A percentile compares a stretch with the other conserved stretches of the same genome.
These are phyloP conservation scores for Eucalyptus regnans DNA, from an alignment of 345 rosid genomes.

Conservation along the genomic window DNA sequence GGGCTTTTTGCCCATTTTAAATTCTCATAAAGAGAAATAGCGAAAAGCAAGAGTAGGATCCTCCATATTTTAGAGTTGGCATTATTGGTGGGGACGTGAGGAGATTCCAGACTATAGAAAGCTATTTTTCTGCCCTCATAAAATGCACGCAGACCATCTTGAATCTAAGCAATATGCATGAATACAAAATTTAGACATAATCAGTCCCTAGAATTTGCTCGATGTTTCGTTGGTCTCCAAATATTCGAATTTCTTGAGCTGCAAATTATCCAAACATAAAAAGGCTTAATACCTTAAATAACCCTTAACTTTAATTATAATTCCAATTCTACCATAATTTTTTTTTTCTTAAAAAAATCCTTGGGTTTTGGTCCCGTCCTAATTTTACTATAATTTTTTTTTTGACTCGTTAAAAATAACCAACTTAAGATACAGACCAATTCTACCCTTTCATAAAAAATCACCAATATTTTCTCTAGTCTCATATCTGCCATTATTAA, in stretches of 20 bases:
- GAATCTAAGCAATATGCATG: not conserved
- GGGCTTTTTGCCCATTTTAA: not conserved
- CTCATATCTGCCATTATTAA: not conserved
- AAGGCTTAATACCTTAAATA: not conserved
- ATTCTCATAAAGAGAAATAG: not conserved
- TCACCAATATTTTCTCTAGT: not conserved
- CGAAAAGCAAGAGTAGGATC: not conserved
- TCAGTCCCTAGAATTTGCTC: not conserved
- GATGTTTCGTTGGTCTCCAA: not conserved
- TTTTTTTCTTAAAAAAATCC: too few relatives aligned
- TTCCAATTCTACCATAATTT: not conserved
- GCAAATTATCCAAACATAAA: not conserved
- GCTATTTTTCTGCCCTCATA: not conserved
- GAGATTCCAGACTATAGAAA: not conserved
- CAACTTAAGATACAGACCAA: not conserved
- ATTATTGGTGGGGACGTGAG: not conserved
- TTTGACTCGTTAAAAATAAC: accelerated
- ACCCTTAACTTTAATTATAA: too few relatives aligned
- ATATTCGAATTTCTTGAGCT: not conserved
- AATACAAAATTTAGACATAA: not conserved
- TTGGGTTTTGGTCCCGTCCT: not conserved
- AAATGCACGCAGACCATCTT: not conserved
- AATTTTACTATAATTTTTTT: too few relatives aligned
- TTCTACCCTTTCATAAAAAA: too few relatives aligned
- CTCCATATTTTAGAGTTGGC: not conserved